Evolutionary conservation across 306 rosid genomes (phyloP).

Genomic region (Quillaja saponaria): DNA sequence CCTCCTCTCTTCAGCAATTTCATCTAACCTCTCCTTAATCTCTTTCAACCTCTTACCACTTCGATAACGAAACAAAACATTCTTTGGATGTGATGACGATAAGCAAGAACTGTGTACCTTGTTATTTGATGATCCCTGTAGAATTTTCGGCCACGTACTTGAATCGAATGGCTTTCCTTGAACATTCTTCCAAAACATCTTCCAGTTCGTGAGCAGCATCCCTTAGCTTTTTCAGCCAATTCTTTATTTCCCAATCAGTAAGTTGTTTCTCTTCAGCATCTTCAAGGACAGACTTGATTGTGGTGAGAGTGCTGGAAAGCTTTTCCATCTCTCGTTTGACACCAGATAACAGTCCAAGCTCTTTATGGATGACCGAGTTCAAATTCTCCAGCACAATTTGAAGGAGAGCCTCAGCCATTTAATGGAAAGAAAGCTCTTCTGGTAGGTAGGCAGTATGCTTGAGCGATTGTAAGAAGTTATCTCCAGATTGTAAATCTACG

Average conservation of each 20-base stretch:
- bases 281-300: background rate
- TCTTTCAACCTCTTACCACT: conserved; percentile 25
- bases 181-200: background rate
- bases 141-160: background rate
- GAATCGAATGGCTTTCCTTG: no score
- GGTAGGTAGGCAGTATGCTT: no score
- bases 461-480: no score
- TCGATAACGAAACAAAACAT: background rate
- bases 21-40: background rate
- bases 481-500: no score
- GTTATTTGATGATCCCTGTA: background rate
- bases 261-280: conserved; percentile 6
- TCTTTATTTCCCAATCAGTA: background rate
- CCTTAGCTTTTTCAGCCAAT: conserved; percentile 13
- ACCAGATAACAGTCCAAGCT: background rate
- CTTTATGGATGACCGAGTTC: background rate
- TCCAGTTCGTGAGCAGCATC: background rate
- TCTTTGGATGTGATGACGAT: background rate
- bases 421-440: no score
- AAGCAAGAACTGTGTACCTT: background rate
- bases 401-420: background rate
- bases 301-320: background rate
- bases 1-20: conserved; percentile 4
- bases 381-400: background rate
- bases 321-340: background rate